phyloP scores from a whole-genome alignment of 2,329 filamentous ascomycete species.

The Knufia fluminis region DNA sequence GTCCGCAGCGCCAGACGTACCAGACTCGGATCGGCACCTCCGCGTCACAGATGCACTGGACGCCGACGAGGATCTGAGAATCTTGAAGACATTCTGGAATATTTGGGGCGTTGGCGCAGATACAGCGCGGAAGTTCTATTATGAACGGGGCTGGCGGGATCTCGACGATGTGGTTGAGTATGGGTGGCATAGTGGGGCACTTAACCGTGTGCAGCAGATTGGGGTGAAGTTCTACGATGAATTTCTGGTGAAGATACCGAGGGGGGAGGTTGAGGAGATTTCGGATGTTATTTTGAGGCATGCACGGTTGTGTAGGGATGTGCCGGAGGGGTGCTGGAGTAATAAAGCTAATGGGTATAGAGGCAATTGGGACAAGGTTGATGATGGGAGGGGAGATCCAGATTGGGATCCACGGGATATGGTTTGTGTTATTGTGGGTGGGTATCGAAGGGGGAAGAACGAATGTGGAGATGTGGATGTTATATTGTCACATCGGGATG shows the following conservation, averaged over 20 bases:
- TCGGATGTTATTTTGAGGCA: constrained; percentile 54
- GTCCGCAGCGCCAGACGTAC: constrained; percentile 26
- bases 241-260: constrained; percentile 61
- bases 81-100: constrained; percentile 63
- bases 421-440: constrained; percentile 62
- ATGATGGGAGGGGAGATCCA: constrained; percentile 28
- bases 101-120: constrained; percentile 89
- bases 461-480: constrained; percentile 76
- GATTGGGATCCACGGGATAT: constrained; percentile 28
- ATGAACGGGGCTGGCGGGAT: constrained; percentile 65
- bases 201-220: constrained; percentile 80
- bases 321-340: constrained; percentile 7
- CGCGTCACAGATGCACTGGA: constrained; percentile 56
- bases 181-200: constrained; percentile 54
- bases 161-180: constrained; percentile 77
- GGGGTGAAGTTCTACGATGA: constrained; percentile 92
- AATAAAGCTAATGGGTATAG: background rate
- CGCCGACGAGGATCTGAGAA: constrained; percentile 53
- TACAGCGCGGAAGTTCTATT: constrained; percentile 74
- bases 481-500: constrained; percentile 68
- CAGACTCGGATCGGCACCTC: constrained; percentile 43
- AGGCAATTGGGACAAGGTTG: constrained; percentile 9
- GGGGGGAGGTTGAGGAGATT: constrained; percentile 64
- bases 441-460: constrained; percentile 69
- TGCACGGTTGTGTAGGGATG: constrained; percentile 34